Conservation (phyloP, 1,284 basidiomycete species). For the Ceratobasidium sp. region DNA sequence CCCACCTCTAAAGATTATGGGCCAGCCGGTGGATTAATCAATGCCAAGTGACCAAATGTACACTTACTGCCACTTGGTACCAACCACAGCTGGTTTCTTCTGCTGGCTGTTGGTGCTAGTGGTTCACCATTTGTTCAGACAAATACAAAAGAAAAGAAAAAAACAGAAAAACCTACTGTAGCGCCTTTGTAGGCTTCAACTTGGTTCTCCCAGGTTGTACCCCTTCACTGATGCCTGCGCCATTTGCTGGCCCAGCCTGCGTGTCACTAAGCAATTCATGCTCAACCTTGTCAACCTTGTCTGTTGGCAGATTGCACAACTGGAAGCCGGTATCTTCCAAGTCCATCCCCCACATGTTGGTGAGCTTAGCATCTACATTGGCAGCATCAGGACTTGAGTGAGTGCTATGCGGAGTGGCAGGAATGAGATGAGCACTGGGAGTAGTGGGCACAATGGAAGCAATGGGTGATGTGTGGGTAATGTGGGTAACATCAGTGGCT, state of each 20-base stretch:
- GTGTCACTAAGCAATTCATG: too few species aligned
- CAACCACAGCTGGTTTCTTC: background rate
- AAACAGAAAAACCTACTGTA: background rate
- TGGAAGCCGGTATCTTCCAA: background rate
- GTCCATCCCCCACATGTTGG: background rate
- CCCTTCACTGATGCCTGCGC: too few species aligned
- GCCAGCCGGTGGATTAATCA: background rate
- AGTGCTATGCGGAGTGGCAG: background rate
- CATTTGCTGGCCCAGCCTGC: too few species aligned
- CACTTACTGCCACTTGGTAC: slow-evolving; percentile 16
- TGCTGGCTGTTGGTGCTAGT: too few species aligned
- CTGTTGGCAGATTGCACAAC: background rate
- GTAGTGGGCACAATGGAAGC: background rate
- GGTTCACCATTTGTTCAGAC: too few species aligned
- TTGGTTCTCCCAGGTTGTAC: background rate
- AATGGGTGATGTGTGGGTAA: background rate
- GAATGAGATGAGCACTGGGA: background rate
- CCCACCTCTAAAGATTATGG: background rate
- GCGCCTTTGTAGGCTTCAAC: background rate
- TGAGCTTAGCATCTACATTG: background rate
- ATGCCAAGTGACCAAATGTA: background rate
- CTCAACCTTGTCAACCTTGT: too few species aligned
- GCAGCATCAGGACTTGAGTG: too few species aligned
- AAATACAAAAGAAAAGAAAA: too few species aligned
- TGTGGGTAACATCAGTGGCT: background rate